These are phyloP conservation scores for Entomophthora muscae DNA, from an alignment of 371 early-diverging fungal species.

Conservation along the genomic window DNA sequence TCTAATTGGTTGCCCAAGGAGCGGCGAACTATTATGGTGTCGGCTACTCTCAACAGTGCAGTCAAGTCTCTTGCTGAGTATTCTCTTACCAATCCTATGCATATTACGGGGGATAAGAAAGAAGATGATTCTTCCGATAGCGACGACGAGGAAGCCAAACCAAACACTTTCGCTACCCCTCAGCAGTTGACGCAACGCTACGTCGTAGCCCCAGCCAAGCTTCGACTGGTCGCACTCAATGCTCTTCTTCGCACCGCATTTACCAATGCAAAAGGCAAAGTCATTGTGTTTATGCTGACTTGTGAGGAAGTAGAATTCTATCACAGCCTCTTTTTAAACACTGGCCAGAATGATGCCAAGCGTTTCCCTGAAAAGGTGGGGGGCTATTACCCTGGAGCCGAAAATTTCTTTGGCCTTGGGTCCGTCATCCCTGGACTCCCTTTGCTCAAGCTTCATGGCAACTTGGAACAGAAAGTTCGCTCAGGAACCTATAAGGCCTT, in stretches of 20 bases:
- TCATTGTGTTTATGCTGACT: conserved; percentile 77
- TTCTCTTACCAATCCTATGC: conserved; percentile 48
- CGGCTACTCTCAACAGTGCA: conserved; percentile 74
- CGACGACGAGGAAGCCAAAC: conserved; percentile 14
- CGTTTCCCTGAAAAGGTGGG: conserved; percentile 12
- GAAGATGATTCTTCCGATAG: conserved; percentile 9
- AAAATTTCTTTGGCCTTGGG: not conserved
- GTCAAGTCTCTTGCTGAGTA: conserved; percentile 69
- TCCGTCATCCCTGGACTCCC: conserved; percentile 18
- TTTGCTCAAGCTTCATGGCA: conserved; percentile 78
- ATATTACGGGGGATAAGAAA: conserved; percentile 23
- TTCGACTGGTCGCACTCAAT: conserved; percentile 69
- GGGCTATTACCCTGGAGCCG: not conserved
- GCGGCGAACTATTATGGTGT: conserved; percentile 78
- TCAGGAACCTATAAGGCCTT: conserved; percentile 56
- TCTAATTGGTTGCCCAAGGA: conserved; percentile 30
- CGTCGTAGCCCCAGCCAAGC: conserved; percentile 69
- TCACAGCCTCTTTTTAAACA: conserved; percentile 46
- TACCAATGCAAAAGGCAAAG: conserved; percentile 26
- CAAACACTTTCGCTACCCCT: conserved; percentile 27
- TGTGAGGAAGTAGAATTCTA: conserved; percentile 90
- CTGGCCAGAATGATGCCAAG: conserved; percentile 12
- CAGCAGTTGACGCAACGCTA: conserved; percentile 72
- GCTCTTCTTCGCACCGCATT: conserved; percentile 40
- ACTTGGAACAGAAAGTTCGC: conserved; percentile 59